Evolutionary conservation across 139 green algal species (phyloP), one percentile per base, ranked within the genome.

Genomic region (Deuterostichococcus epilithicus): DNA sequence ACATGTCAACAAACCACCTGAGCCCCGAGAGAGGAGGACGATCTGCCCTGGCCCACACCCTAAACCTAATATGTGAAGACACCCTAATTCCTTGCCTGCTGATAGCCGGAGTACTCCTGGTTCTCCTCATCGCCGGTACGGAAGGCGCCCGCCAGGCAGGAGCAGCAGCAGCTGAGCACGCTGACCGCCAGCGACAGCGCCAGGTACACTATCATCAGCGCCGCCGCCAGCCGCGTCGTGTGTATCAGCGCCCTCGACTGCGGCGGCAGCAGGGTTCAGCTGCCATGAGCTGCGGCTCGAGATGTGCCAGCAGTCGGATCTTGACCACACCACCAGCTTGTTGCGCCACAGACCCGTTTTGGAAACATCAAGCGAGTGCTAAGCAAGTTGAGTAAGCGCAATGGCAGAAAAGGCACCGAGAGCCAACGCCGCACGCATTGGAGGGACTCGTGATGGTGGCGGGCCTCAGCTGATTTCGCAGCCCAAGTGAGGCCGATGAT

Each of bases 181-280:
- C 52, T 20, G 20, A 63, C 52, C 52, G 52, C 52, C 52, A 63
- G 10, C 52, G 52, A 63, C 20, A 63, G 52, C 20, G 52, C 52
- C 8, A 63, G 52, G 52, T 63, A 63, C 20, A 63, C 20, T 13
- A 63, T 63, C 52, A 63, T 63, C 18, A 63, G 10, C 18, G 20
- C 20, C 18, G 52, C 52, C 20, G 52, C 26, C 52, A 63, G 18
- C 52, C 52, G 52, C 20, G 52, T 63, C 52, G 28, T 63, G 52
- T 63, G 52, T 63, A 63, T 85, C 26, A 69, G 75, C 30, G 20
- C 26, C 10, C 33, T 10, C 26, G 63, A 28, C 60, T 66, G 60
- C 60, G 26, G 47, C 59, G 13, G 33, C 68, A 72, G 36, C 30
- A 72, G 34, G 68, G n/a, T n/a, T n/a, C n/a, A n/a, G n/a, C n/a